Base-by-base conservation (phyloP, 1,284 basidiomycete genomes). In the Puccinia horiana region DNA sequence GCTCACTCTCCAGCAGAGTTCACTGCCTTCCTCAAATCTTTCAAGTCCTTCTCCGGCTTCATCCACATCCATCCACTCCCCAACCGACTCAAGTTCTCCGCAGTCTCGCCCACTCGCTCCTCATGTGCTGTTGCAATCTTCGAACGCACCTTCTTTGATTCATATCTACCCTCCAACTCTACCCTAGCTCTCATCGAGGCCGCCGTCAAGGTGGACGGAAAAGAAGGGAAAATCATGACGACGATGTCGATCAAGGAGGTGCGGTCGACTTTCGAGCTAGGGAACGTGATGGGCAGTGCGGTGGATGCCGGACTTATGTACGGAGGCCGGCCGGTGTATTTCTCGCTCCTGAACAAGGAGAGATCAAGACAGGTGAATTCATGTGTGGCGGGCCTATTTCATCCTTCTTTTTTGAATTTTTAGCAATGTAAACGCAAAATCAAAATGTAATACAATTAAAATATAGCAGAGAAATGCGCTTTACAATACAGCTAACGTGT, bases 51-150 rank as follows among this genome's bases (percentile, higher is more conserved):
- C 44, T 54, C 79, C 20, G 70, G 74, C 56, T 72, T 61, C 35
- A n/a, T 81, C 32, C 79, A 81, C 54, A 32, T 81, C 42, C 67
- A 81, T 47, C 40, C 79, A 2, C 40, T 47, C 2, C 67, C 49
- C 16, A 35, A 32, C 26, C n/a, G 70, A 47, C 47, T 81, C 14
- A 81, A 81, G 47, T 49, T 81, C 20, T 81, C 79, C 5, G 79
- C 79, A 20, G 79, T 81, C 70, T 81, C 79, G 8, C 69, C 70
- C 32, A 81, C 79, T n/a, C 70, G 79, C 14, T 81, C 79, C 8
- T 65, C 79, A 32, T 74, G 63, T 65, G 79, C 79, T 11, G 40
- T 81, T 16, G 70, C 79, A 42, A 56, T 74, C 26, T 70, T 73
- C 44, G 67, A 81, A 47, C 40, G 58, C 8, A 61, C 69, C 47